Evolutionary conservation across 78 protist species (phyloP), one percentile per base, ranked within the genome.

Genomic region (Acrasis kona): DNA sequence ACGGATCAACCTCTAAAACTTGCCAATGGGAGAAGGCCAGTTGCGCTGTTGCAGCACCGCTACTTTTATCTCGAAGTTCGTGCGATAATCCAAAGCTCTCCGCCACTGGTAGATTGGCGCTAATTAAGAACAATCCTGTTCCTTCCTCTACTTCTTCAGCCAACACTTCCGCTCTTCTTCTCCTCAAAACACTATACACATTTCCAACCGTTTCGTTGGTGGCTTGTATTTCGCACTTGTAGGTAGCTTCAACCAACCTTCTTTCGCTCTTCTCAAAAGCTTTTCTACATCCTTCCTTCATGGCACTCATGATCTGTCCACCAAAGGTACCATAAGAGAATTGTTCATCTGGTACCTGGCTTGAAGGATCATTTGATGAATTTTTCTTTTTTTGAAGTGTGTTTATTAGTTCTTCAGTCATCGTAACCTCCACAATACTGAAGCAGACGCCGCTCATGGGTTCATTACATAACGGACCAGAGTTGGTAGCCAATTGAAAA

Each of bases 391-490:
- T 9, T 42, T 1, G 0, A 1, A 5, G n/a, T n/a, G n/a, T n/a
- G n/a, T n/a, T n/a, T n/a, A n/a, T n/a, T 31, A 3, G 32, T 5
- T 79, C 84, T 4, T 1, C 76, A 1, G 0, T 72, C 3, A 79
- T 6, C 27, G 42, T 28, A 10, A 80, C 19, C 12, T 0, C 66
- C 2, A 73, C 83, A 34, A 95, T 39, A 3, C 78, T 77, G 35
- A 94, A 57, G 38, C 80, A 36, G 12, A 96, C 98, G 2, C 96
- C 96, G 31, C 6, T 64, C 89, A 96, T 72, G n/a, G 99, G 98
- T 68, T 97, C 99, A 5, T 89, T 96, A 80, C 98, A 95, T 19
- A 96, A 34, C 5, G 98, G 98, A 2, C 99, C 99, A 2, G 76
- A 41, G 3, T 40, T 9, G 6, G 85, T 66, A 1, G 95, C 96